Percentiles rank a stretch among this genome's conserved stretches.
phyloP scores from a whole-genome alignment of 495 filamentous ascomycete species.

The Xeromyces bisporus region DNA sequence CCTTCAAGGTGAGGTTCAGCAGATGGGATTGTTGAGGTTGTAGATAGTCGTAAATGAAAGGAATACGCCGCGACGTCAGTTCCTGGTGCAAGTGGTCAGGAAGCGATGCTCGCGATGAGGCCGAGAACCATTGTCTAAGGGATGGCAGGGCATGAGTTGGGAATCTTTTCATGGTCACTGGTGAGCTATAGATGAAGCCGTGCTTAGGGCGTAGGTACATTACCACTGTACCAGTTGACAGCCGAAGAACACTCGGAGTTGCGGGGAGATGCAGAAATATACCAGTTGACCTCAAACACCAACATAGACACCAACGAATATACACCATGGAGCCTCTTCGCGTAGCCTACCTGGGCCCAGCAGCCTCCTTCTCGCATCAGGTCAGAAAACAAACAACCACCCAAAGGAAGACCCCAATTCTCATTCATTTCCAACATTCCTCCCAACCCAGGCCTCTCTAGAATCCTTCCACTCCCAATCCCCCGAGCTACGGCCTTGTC shows the following conservation, averaged over 20 bases:
- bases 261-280: too few species aligned
- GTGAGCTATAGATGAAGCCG: too few species aligned
- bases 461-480: constrained; percentile 40
- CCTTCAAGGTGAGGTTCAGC: constrained; percentile 42
- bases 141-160: constrained; percentile 2
- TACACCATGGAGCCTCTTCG: constrained; percentile 13
- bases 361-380: constrained; percentile 82
- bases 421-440: not conserved
- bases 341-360: constrained; percentile 74
- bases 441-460: constrained; percentile 42
- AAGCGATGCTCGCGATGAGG: constrained; percentile 9
- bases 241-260: too few species aligned
- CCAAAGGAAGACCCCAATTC: not conserved
- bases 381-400: constrained; percentile 23
- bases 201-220: too few species aligned
- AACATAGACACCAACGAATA: too few species aligned
- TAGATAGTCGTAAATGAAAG: constrained; percentile 46
- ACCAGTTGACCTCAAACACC: too few species aligned
- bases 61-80: constrained; percentile 32
- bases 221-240: too few species aligned
- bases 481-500: constrained; percentile 37
- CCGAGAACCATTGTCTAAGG: not conserved
- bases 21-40: constrained; percentile 46
- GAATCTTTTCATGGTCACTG: not conserved
- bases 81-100: constrained; percentile 15